Percentiles rank a stretch among this genome's conserved stretches.
phyloP scores from a whole-genome alignment of 306 rosid genomes.

The Vicia faba region DNA sequence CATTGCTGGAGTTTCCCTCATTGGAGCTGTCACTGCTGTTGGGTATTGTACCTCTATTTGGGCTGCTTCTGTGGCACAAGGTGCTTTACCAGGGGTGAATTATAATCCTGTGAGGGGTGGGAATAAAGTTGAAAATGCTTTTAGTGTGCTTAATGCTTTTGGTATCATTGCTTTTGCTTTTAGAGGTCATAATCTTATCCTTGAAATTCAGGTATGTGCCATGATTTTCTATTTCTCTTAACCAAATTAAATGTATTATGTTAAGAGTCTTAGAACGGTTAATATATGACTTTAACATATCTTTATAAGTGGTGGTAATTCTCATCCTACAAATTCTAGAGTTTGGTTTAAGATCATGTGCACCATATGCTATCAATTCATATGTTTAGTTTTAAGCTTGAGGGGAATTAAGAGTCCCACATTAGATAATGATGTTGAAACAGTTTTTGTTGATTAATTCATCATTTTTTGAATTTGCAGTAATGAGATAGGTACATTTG shows the following conservation, averaged over 20 bases:
- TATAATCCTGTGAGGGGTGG: slow-evolving; percentile 32
- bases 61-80: slow-evolving; percentile 45
- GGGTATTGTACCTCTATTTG: slow-evolving; percentile 53
- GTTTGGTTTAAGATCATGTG: no score
- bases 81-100: slow-evolving; percentile 39
- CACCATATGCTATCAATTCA: no score
- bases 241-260: background rate
- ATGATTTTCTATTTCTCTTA: background rate
- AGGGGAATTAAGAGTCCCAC: no score
- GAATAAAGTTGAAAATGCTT: slow-evolving; percentile 6
- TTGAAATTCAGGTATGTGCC: slow-evolving; percentile 49
- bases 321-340: no score
- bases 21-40: slow-evolving; percentile 58
- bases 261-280: no score
- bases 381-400: no score
- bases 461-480: slow-evolving; percentile 1
- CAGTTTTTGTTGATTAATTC: no score
- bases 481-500: background rate
- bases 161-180: slow-evolving; percentile 60
- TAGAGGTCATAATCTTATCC: slow-evolving; percentile 60
- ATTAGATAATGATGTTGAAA: no score
- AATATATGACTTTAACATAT: no score
- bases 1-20: slow-evolving; percentile 49
- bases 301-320: no score
- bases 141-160: slow-evolving; percentile 47